phyloP scores from a whole-genome alignment of 257 asterid species.

The Solanum ahanhuiri region DNA sequence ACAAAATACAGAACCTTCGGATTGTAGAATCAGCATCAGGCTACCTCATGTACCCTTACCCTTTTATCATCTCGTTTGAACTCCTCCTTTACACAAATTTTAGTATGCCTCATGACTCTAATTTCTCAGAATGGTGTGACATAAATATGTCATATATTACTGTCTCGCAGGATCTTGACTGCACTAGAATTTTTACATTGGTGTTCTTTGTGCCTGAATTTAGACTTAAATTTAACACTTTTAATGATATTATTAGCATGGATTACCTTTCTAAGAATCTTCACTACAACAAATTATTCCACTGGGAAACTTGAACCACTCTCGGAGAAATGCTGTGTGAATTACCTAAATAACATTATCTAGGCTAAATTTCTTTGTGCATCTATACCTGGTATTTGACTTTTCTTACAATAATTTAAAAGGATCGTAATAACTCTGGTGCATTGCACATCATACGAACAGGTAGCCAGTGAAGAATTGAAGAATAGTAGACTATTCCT shows the following conservation, averaged over 20 bases:
- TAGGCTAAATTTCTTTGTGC: background rate
- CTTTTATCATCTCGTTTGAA: background rate
- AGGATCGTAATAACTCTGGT: background rate
- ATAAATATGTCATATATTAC: background rate
- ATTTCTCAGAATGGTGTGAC: background rate
- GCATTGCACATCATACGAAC: conserved; percentile 5
- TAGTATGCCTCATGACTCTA: background rate
- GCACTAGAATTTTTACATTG: background rate
- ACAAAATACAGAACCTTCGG: background rate
- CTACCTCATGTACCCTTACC: background rate
- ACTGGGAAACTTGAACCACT: background rate
- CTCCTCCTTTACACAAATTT: background rate
- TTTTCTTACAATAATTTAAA: background rate
- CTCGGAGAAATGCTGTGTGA: background rate
- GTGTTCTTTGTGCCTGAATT: background rate
- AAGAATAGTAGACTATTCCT: conserved; percentile 86
- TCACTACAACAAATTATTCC: background rate
- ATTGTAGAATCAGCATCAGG: background rate
- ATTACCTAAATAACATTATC: background rate
- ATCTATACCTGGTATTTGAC: background rate
- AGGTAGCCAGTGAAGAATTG: conserved; percentile 92
- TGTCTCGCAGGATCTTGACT: background rate
- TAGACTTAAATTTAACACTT: background rate
- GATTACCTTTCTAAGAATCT: background rate
- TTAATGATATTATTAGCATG: background rate